Evolutionary conservation across 1,284 basidiomycete genomes (phyloP).

Genomic region (Moesziomyces globuligerus): DNA sequence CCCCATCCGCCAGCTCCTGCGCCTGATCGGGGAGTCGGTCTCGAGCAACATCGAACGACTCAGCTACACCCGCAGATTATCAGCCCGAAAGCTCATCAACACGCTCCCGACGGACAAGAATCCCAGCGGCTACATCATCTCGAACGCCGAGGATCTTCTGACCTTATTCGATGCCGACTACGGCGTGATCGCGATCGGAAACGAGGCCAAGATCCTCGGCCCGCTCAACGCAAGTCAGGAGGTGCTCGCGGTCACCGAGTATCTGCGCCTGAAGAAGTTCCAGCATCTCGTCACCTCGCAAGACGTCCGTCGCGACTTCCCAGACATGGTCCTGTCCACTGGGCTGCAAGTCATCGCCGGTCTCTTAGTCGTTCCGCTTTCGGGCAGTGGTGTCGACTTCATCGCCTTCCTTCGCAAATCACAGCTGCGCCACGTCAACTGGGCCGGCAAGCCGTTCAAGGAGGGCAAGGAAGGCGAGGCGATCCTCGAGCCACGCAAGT

Average conservation of each 20-base stretch:
- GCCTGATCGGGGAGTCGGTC: slow-evolving; percentile 82
- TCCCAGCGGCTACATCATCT: slow-evolving; percentile 84
- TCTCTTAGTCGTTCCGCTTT: slow-evolving; percentile 77
- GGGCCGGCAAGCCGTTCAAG: slow-evolving; percentile 75
- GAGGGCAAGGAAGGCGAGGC: slow-evolving; percentile 57
- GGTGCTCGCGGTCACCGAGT: slow-evolving; percentile 83
- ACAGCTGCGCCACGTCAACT: slow-evolving; percentile 71
- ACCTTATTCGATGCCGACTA: slow-evolving; percentile 85
- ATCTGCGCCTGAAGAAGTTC: slow-evolving; percentile 78
- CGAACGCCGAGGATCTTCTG: slow-evolving; percentile 84
- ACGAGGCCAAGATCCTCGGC: slow-evolving; percentile 77
- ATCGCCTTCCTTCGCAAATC: slow-evolving; percentile 84
- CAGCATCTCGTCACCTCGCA: slow-evolving; percentile 69
- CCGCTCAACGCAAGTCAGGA: slow-evolving; percentile 84
- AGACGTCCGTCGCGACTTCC: slow-evolving; percentile 77
- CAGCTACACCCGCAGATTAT: slow-evolving; percentile 80
- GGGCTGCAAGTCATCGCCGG: slow-evolving; percentile 81
- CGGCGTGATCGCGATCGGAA: slow-evolving; percentile 84
- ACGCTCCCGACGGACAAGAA: slow-evolving; percentile 79
- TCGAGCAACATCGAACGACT: slow-evolving; percentile 85
- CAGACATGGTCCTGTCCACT: slow-evolving; percentile 77
- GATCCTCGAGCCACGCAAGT: slow-evolving; percentile 58
- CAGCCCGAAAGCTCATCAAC: slow-evolving; percentile 83
- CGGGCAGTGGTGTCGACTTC: slow-evolving; percentile 70
- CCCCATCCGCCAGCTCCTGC: slow-evolving; percentile 76